Evolutionary conservation across 1,139 yeast species (phyloP), one percentile per base, ranked within the genome.

Genomic region (Spencermartinsiella ligniputridi): DNA sequence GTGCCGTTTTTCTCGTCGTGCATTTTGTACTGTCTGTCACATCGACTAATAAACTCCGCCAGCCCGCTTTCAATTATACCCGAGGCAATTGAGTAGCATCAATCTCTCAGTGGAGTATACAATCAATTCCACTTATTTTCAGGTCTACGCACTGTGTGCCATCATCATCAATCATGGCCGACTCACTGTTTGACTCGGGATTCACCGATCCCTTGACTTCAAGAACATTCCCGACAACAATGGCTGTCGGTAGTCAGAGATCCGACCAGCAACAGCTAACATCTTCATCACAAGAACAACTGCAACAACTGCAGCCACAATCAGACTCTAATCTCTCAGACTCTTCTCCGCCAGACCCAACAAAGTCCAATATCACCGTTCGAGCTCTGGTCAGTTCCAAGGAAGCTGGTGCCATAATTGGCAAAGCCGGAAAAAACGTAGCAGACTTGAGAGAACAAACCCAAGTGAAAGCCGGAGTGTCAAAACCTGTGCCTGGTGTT

Each of bases 331-430:
- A 6, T 9, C n/a, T 5, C 32, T 9, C 15, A n/a, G 6, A 6
- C 25, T 6, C 25, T 11, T 8, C 25, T 6, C 25, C 25, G 25
- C 29, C 18, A 9, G 39, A 19, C 15, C 17, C 20, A 16, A 35
- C 25, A 8, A 18, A 35, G 40, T 9, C 40, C 21, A 13, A 15
- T n/a, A 37, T 37, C 20, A 37, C 70, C 9, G 49, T 67, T 27
- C 74, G 96, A 54, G 78, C 89, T 1, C 71, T 89, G 37, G 87
- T 89, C 18, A 79, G 94, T 11, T 79, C 94, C 46, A 85, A 84
- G 61, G 97, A 89, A 65, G 90, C 96, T 12, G 96, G 96, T 16
- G 85, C 90, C 51, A 79, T 89, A 51, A 89, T 89, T 58, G 97
- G 97, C 39, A 86, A 85, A 57, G 83, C 80, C 54, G 97, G 97